phyloP scores from a whole-genome alignment of 352 stramenopile species.

The Globisporangium mamillatum region DNA sequence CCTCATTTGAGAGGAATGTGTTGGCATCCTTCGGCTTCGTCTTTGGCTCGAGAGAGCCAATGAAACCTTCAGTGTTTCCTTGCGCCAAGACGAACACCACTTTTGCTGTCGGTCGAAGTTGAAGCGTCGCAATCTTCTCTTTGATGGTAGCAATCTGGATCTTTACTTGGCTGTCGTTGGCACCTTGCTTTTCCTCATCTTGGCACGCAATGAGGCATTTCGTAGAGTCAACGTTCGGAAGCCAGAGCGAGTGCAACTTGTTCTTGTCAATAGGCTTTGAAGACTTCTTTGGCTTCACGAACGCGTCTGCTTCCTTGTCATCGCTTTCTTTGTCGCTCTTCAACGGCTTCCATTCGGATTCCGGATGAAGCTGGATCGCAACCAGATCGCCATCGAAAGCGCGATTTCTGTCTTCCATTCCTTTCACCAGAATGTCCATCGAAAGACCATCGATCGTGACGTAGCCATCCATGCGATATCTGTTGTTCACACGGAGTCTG shows the following conservation, averaged over 20 bases:
- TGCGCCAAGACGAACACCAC: conserved; percentile 69
- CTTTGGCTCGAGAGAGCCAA: conserved; percentile 60
- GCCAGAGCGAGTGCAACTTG: conserved; percentile 46
- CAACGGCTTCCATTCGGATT: conserved; percentile 56
- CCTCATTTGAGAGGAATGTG: conserved; percentile 34
- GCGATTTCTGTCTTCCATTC: conserved; percentile 67
- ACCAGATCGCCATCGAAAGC: conserved; percentile 83
- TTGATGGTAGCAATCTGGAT: conserved; percentile 26
- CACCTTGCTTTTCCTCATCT: background rate
- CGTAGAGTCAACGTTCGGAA: conserved; percentile 34
- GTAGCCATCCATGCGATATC: conserved; percentile 75
- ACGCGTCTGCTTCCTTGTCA: conserved; percentile 11
- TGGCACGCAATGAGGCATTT: conserved; percentile 27
- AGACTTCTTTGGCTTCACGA: background rate
- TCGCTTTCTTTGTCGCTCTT: conserved; percentile 23
- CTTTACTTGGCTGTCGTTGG: conserved; percentile 22
- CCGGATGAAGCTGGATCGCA: conserved; percentile 48
- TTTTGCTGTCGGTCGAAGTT: conserved; percentile 52
- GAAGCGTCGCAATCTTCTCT: conserved; percentile 27
- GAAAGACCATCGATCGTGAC: conserved; percentile 71
- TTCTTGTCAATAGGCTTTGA: conserved; percentile 29
- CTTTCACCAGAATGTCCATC: conserved; percentile 74
- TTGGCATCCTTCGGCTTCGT: conserved; percentile 35
- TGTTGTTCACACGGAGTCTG: conserved; percentile 71
- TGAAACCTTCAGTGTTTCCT: conserved; percentile 55